Base-by-base conservation (phyloP, 1,284 basidiomycete species). In the Ceratobasidium papillatum region DNA sequence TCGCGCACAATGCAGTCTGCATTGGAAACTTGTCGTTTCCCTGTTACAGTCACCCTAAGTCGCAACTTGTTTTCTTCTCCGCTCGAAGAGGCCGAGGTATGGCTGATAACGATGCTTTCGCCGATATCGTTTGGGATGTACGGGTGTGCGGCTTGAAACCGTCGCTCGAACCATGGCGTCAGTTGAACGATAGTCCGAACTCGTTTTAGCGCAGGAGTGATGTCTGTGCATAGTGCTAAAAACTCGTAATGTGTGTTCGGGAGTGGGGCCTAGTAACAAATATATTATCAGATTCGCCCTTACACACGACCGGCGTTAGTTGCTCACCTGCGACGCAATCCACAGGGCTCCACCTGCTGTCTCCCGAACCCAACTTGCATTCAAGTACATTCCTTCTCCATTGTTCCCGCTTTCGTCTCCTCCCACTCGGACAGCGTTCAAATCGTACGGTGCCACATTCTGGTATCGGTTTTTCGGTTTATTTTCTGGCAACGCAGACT, bases 311-410 rank as follows among this genome's bases (percentile, higher is more conserved):
- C 61, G n/a, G 59, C 12, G 52, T 54, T 43, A 14, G 36, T 22
- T 14, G 71, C 62, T 63, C 47, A 80, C 81, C 80, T 95, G 94
- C 0, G 91, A 86, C 9, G 93, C 93, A 74, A 95, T 91, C 91
- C 92, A 94, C 88, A 88, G 90, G 78, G 89, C 91, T 27, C 85
- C 86, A 1, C 94, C 91, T 68, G 84, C 86, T 34, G 85, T 82
- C 80, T 95, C 94, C 51, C 86, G 84, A 19, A 94, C 89, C 91
- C 93, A 94, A 78, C 87, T 92, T n/a, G 91, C 94, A 78, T 95
- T 95, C 36, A 95, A 80, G 80, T 95, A 95, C 71, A 87, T 76
- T 56, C 75, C 81, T 49, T 75, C 65, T 45, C 61, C 75, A 2
- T 63, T 75, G 3, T 75, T 75, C 30, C 73, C 43, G 41, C 54